Percentiles rank a stretch among this genome's conserved stretches.
Evolutionary conservation across 805 yeast genomes (phyloP).

Genomic region (Ogataea neopini): DNA sequence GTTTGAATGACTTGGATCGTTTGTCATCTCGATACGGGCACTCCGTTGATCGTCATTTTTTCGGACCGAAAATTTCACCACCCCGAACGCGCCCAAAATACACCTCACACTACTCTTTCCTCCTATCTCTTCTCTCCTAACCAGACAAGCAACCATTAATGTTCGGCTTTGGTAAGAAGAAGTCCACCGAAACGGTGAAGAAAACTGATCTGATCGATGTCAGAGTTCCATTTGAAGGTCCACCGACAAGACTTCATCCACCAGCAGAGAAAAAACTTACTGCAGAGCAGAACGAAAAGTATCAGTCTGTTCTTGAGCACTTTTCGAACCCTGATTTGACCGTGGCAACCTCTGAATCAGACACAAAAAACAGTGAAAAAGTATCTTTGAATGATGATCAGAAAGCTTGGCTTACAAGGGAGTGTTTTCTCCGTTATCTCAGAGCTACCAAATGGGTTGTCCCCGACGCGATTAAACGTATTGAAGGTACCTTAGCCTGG

Average conservation of each 20-base stretch:
- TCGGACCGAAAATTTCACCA: not conserved
- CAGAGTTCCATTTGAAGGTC: constrained; percentile 53
- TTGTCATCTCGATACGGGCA: too few species aligned
- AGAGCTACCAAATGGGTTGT: constrained; percentile 92
- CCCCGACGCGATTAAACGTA: constrained; percentile 67
- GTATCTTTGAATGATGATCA: constrained; percentile 51
- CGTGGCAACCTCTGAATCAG: constrained; percentile 52
- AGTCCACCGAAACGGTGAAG: constrained; percentile 9
- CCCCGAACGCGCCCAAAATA: not conserved
- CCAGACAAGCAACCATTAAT: constrained; percentile 5
- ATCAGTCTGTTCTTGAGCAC: constrained; percentile 59
- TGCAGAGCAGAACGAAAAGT: constrained; percentile 58
- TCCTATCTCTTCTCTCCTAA: not conserved
- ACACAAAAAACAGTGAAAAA: constrained; percentile 33
- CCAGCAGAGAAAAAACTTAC: constrained; percentile 50
- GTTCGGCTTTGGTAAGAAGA: constrained; percentile 33
- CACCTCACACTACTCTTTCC: not conserved
- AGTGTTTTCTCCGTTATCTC: constrained; percentile 85
- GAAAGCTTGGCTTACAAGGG: constrained; percentile 90
- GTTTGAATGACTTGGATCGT: not conserved
- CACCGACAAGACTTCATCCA: constrained; percentile 53
- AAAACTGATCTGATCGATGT: constrained; percentile 24
- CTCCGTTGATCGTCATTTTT: not conserved
- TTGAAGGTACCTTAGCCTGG: constrained; percentile 84
- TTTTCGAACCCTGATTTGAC: constrained; percentile 54